These are phyloP conservation scores for Aquilaria yunnanensis DNA, from an alignment of 345 rosid species.

Conservation along the genomic window DNA sequence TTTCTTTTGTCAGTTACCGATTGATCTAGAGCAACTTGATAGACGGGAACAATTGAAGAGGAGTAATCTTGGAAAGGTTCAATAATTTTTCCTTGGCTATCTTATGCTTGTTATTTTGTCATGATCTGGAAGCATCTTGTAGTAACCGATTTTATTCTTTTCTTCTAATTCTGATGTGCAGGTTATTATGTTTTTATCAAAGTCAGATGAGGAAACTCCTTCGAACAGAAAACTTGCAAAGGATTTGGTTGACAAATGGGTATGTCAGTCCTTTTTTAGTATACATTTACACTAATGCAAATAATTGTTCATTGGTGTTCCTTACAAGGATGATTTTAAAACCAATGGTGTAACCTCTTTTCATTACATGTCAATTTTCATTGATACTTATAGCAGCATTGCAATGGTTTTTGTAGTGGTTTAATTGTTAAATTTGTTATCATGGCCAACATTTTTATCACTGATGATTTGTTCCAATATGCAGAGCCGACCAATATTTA, in stretches of 20 bases:
- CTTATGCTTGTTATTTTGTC: background rate
- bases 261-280: conserved; percentile 18
- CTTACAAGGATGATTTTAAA: too few species aligned
- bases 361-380: background rate
- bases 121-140: conserved; percentile 7
- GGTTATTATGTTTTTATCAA: conserved; percentile 98
- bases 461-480: conserved; percentile 15
- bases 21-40: conserved; percentile 93
- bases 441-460: conserved; percentile 3
- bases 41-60: conserved; percentile 89
- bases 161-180: conserved; percentile 19
- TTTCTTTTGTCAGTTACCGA: conserved; percentile 60
- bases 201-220: conserved; percentile 94
- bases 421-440: background rate
- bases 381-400: background rate
- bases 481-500: conserved; percentile 97
- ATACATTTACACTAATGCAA: background rate
- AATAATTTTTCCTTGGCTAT: conserved; percentile 5
- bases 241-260: conserved; percentile 99
- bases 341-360: background rate
- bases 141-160: conserved; percentile 7
- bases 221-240: conserved; percentile 91
- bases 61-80: conserved; percentile 98
- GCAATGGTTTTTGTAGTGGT: background rate
- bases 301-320: background rate